A percentile compares a stretch with the other conserved stretches of the same genome.
Evolutionary conservation across 192 early-diverging fungal genomes (phyloP).

Genomic region (Rhizophagus prolifer): DNA sequence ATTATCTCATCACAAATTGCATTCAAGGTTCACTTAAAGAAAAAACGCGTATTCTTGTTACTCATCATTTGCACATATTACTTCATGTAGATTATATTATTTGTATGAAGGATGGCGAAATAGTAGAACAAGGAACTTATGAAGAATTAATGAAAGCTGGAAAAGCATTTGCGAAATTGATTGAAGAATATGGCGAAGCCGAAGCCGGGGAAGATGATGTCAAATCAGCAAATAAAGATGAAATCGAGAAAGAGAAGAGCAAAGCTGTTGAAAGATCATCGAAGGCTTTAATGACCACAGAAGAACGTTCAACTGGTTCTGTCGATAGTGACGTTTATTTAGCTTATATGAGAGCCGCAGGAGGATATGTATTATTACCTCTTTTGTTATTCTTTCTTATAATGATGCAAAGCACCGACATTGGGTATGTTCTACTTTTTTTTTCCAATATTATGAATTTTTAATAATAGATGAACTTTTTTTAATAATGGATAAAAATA

Average conservation of each 20-base stretch:
- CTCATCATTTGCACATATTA: constrained; percentile 57
- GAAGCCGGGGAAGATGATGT: constrained; percentile 38
- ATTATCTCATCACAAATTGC: constrained; percentile 47
- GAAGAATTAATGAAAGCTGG: constrained; percentile 64
- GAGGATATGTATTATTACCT: constrained; percentile 54
- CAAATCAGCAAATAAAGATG: constrained; percentile 21
- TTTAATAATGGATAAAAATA: too few relatives aligned
- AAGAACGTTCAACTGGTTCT: constrained; percentile 77
- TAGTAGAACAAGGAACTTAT: constrained; percentile 57
- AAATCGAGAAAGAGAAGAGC: not conserved
- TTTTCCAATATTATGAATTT: not conserved
- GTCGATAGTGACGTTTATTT: constrained; percentile 60
- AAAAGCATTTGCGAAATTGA: constrained; percentile 59
- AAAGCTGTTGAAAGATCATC: not conserved
- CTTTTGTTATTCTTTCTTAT: constrained; percentile 49
- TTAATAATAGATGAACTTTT: not conserved
- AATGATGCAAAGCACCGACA: constrained; percentile 53
- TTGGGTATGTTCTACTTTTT: constrained; percentile 49
- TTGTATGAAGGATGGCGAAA: constrained; percentile 53
- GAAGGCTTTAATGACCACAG: constrained; percentile 71
- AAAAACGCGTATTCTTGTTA: constrained; percentile 66
- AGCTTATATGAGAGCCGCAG: constrained; percentile 60
- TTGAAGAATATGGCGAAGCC: constrained; percentile 50
- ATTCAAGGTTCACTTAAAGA: constrained; percentile 42
- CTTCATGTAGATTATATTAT: constrained; percentile 47